These are phyloP conservation scores for Coleophoma cylindrospora DNA, from an alignment of 2,329 filamentous ascomycete genomes.

Conservation along the genomic window DNA sequence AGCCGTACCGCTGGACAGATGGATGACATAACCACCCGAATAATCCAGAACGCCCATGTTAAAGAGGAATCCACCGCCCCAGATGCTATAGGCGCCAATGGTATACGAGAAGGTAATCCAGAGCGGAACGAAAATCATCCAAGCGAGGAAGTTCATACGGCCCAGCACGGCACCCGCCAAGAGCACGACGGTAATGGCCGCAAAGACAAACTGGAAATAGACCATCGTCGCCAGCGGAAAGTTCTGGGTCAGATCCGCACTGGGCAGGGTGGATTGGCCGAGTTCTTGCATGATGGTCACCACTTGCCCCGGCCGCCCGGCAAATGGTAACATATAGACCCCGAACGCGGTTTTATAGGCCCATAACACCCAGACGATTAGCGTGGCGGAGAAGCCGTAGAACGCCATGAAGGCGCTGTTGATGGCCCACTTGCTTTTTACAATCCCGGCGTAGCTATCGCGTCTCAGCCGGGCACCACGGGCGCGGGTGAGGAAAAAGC, in stretches of 20 bases:
- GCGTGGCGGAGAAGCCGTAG: slow-evolving; percentile 41
- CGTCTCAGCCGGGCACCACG: too few relatives aligned
- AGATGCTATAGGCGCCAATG: slow-evolving; percentile 37
- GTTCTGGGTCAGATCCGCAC: slow-evolving; percentile 32
- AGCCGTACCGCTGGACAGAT: slow-evolving; percentile 45
- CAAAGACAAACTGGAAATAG: slow-evolving; percentile 49
- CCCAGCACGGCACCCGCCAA: slow-evolving; percentile 40
- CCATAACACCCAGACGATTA: slow-evolving; percentile 45
- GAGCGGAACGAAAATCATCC: slow-evolving; percentile 46
- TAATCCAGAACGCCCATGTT: slow-evolving; percentile 43
- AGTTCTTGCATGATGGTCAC: slow-evolving; percentile 39
- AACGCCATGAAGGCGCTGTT: slow-evolving; percentile 46
- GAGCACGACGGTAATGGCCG: slow-evolving; percentile 43
- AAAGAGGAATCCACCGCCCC: slow-evolving; percentile 41
- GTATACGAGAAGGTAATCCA: slow-evolving; percentile 43
- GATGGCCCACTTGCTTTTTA: slow-evolving; percentile 43
- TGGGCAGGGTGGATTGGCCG: slow-evolving; percentile 34
- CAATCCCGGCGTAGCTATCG: slow-evolving; percentile 36
- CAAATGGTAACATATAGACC: slow-evolving; percentile 43
- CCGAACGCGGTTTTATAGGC: slow-evolving; percentile 44
- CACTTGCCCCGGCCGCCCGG: slow-evolving; percentile 39
- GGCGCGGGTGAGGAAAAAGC: too few relatives aligned
- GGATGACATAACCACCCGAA: slow-evolving; percentile 47
- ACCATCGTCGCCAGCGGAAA: slow-evolving; percentile 44
- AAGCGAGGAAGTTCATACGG: slow-evolving; percentile 44